Evolutionary conservation across 2,329 filamentous ascomycete species (phyloP), one percentile per base, ranked within the genome.

Genomic region (Rhinocladiella similis): DNA sequence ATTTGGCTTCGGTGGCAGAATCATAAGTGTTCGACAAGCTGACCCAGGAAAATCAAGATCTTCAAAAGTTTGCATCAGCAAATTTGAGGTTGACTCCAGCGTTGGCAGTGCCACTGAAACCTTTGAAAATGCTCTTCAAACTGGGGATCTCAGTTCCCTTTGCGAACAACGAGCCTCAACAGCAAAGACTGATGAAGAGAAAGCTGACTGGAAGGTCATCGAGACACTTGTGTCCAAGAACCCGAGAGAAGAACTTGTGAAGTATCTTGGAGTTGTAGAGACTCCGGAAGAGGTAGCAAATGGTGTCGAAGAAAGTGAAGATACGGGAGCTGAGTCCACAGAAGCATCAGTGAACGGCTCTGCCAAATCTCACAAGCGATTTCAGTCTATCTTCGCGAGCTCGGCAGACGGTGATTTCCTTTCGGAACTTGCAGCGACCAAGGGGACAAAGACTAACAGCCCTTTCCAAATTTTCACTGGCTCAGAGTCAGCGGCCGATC

Each of bases 201-300:
- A 91, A 78, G 89, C 90, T 3, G 93, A 97, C 72, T 99, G 94
- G 94, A 88, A 89, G 63, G 91, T 97, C 36, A 90, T 99, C 71
- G 87, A 94, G 72, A 94, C 91, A 1, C 75, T 99, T 59, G 88
- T 93, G 47, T 87, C 90, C 3, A 86, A 89, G 27, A 92, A 93
- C 67, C 89, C 91, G n/a, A 85, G 92, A 41, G 88, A 88, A 70
- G 87, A 90, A 70, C 87, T 99, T 55, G 83, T 94, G 19, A 88
- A 95, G 64, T 92, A 95, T 70, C 83, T 99, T 16, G 94, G 93
- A n/a, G 93, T 97, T 73, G 79, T 84, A 27, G 84, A 88, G 56
- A 68, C 72, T 38, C 81, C 84, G 54, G 83, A 82, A 48, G 77
- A 80, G 38, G 65, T 74, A 14, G 69, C 73, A 7, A 73, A 77